Conservation (phyloP, 2,329 filamentous ascomycete species). For the Pezicula neosporulosa region DNA sequence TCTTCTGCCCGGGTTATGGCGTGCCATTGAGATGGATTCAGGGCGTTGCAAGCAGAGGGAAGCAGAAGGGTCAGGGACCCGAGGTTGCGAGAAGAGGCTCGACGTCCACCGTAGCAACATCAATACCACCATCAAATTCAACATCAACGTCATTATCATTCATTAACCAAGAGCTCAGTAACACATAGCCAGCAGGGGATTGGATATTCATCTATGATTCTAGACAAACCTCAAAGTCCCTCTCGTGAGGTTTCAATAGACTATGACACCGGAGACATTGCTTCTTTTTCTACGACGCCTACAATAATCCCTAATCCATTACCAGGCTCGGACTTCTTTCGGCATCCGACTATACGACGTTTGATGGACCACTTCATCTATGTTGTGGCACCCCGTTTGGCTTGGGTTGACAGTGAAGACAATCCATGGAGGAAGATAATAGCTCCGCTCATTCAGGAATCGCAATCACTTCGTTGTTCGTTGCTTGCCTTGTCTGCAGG, state of each 20-base stretch:
- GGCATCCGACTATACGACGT: neutral
- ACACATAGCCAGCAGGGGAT: no score
- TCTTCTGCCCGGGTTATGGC: constrained; percentile 31
- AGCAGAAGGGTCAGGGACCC: neutral
- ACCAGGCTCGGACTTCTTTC: neutral
- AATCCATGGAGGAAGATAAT: constrained; percentile 4
- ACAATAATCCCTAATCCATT: neutral
- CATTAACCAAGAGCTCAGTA: no score
- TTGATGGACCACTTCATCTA: constrained; percentile 3
- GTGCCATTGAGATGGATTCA: constrained; percentile 30
- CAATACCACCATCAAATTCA: neutral
- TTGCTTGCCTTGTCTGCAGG: constrained; percentile 3
- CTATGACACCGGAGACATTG: no score
- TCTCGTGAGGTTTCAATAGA: neutral
- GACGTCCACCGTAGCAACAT: no score
- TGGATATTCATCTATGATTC: no score
- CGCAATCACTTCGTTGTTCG: neutral
- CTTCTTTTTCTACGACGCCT: neutral
- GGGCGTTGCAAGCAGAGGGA: constrained; percentile 20
- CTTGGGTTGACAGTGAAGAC: constrained; percentile 5
- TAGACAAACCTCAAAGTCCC: no score
- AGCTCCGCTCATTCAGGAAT: constrained; percentile 1
- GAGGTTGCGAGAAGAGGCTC: neutral
- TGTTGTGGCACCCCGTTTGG: neutral
- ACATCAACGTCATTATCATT: neutral